Percentiles rank a stretch among this genome's conserved stretches.
These are phyloP conservation scores for Clathrus columnatus DNA, from an alignment of 768 basidiomycete genomes.

Conservation along the genomic window DNA sequence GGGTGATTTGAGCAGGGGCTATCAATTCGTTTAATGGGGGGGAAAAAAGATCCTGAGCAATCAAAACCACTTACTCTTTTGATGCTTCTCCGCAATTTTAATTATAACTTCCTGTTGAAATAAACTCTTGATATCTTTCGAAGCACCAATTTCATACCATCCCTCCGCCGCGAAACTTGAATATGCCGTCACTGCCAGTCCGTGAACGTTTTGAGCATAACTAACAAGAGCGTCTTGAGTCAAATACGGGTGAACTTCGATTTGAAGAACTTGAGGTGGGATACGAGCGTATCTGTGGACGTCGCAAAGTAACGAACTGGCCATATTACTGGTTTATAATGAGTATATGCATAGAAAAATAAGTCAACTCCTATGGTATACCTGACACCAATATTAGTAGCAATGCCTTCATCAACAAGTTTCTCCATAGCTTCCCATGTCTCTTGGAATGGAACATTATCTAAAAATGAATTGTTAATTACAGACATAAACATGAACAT, in stretches of 20 bases:
- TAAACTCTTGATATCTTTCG: slow-evolving; percentile 43
- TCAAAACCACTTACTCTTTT: slow-evolving; percentile 49
- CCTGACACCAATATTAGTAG: slow-evolving; percentile 77
- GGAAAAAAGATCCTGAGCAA: too few species aligned
- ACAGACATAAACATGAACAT: neutral
- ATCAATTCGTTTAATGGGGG: too few species aligned
- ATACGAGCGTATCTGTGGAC: slow-evolving; percentile 69
- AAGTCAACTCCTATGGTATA: slow-evolving; percentile 19
- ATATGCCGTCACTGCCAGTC: slow-evolving; percentile 47
- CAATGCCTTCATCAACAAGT: slow-evolving; percentile 60
- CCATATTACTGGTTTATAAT: slow-evolving; percentile 46
- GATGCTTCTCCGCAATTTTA: slow-evolving; percentile 38
- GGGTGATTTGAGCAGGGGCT: slow-evolving; percentile 55
- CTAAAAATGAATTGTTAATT: slow-evolving; percentile 20
- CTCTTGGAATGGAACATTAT: slow-evolving; percentile 64
- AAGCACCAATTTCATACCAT: slow-evolving; percentile 59
- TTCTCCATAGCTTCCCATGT: slow-evolving; percentile 82
- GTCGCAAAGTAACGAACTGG: slow-evolving; percentile 61
- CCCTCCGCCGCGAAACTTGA: slow-evolving; percentile 46
- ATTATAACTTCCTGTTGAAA: slow-evolving; percentile 40
- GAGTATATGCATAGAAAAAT: neutral
- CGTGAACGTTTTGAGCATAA: slow-evolving; percentile 31
- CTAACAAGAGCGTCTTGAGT: slow-evolving; percentile 39
- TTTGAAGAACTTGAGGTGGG: slow-evolving; percentile 48
- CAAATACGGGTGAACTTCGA: slow-evolving; percentile 53